A percentile compares a stretch with the other conserved stretches of the same genome.
Evolutionary conservation across 306 rosid species (phyloP).

Genomic region (Ziziphus jujuba): DNA sequence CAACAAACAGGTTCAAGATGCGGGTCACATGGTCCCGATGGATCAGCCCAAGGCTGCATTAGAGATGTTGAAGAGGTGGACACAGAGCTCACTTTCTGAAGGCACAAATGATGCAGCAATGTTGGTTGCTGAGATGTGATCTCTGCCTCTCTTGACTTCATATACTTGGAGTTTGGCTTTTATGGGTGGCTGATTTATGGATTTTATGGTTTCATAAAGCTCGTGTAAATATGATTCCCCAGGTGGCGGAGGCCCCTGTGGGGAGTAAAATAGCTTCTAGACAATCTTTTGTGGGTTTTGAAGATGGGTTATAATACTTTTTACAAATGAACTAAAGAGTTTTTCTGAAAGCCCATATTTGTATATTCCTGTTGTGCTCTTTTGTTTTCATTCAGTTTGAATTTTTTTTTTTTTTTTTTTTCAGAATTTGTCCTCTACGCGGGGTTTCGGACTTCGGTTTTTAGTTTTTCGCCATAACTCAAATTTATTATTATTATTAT

Average conservation of each 20-base stretch:
- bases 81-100: slow-evolving; percentile 60
- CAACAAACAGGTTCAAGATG: slow-evolving; percentile 75
- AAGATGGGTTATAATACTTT: background rate
- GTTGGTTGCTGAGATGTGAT: slow-evolving; percentile 62
- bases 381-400: background rate
- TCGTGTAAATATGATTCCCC: slow-evolving; percentile 21
- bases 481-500: too few relatives aligned
- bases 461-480: too few relatives aligned
- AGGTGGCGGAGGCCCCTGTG: background rate
- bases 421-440: too few relatives aligned
- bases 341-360: background rate
- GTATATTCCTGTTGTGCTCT: background rate
- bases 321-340: background rate
- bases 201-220: slow-evolving; percentile 16
- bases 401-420: too few relatives aligned
- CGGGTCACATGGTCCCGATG: slow-evolving; percentile 99
- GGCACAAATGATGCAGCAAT: slow-evolving; percentile 29
- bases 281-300: background rate
- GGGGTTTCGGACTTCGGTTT: too few relatives aligned
- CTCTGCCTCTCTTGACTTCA: background rate
- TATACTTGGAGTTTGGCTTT: background rate
- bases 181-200: background rate
- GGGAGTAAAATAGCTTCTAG: background rate
- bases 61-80: slow-evolving; percentile 93
- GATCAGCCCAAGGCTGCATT: slow-evolving; percentile 95